These are phyloP conservation scores for Raffaelea deltoideospora DNA, from an alignment of 2,329 filamentous ascomycete genomes.

Conservation along the genomic window DNA sequence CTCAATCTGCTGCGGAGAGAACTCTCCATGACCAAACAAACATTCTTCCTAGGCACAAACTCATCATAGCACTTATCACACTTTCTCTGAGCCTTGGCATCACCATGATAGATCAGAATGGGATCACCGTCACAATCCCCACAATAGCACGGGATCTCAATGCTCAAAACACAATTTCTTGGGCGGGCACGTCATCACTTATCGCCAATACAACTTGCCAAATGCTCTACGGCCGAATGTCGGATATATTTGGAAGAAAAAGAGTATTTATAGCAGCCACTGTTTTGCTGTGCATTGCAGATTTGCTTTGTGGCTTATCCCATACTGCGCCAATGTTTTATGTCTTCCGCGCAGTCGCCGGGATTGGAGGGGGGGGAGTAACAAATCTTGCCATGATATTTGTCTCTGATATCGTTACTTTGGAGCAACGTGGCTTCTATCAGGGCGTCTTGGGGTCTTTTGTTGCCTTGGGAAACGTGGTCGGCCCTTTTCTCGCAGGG, in stretches of 20 bases:
- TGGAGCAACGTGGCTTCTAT: conserved; percentile 43
- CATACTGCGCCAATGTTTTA: conserved; percentile 42
- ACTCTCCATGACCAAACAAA: conserved; percentile 28
- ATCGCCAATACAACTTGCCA: conserved; percentile 48
- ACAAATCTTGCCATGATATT: conserved; percentile 46
- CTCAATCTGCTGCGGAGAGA: conserved; percentile 3
- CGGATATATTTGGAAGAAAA: conserved; percentile 47
- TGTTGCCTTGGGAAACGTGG: conserved; percentile 24
- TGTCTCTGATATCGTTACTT: conserved; percentile 41
- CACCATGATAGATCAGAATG: conserved; percentile 41
- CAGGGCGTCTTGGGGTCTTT: conserved; percentile 26
- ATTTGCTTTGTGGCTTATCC: conserved; percentile 43
- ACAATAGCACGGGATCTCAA: conserved; percentile 24
- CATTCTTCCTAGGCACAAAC: conserved; percentile 33
- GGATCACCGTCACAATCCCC: conserved; percentile 33
- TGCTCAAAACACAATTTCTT: conserved; percentile 34
- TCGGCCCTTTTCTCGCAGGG: conserved; percentile 28
- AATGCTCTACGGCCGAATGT: conserved; percentile 46
- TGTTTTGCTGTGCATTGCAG: conserved; percentile 35
- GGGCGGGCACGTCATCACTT: conserved; percentile 37
- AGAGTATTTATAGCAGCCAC: conserved; percentile 38
- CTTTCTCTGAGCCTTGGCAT: conserved; percentile 37
- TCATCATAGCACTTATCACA: conserved; percentile 33
- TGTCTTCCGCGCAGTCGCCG: conserved; percentile 42
- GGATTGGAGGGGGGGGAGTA: conserved; percentile 47